A percentile compares a stretch with the other conserved stretches of the same genome.
Evolutionary conservation across 2,329 filamentous ascomycete species (phyloP).

Genomic region (Calcarisporium arbuscula): DNA sequence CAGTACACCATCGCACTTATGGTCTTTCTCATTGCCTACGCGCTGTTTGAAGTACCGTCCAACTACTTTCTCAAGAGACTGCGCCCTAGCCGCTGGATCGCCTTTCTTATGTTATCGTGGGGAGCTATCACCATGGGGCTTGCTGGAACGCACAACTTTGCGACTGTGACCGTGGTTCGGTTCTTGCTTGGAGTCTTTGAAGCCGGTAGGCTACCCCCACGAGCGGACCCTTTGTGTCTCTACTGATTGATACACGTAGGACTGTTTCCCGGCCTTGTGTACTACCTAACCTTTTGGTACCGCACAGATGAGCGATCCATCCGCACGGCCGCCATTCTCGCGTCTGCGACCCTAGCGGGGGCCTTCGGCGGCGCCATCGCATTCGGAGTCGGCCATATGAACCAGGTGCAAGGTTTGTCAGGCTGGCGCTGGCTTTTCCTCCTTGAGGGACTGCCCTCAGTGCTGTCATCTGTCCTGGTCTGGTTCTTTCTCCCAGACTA

Average conservation of each 20-base stretch:
- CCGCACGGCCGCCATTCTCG: slow-evolving; percentile 54
- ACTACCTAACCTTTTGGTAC: slow-evolving; percentile 59
- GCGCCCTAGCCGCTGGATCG: slow-evolving; percentile 26
- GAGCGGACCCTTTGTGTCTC: no score
- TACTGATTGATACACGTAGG: no score
- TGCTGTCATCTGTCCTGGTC: slow-evolving; percentile 23
- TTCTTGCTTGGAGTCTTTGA: slow-evolving; percentile 47
- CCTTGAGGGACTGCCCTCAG: slow-evolving; percentile 32
- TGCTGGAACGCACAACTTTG: slow-evolving; percentile 40
- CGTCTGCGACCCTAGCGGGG: slow-evolving; percentile 49
- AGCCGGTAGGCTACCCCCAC: slow-evolving; percentile 43
- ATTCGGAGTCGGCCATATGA: slow-evolving; percentile 39
- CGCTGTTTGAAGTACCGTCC: slow-evolving; percentile 24
- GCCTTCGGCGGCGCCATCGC: slow-evolving; percentile 57
- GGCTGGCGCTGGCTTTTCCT: slow-evolving; percentile 59
- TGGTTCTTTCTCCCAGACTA: slow-evolving; percentile 26
- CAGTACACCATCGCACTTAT: no score
- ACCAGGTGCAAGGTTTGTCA: slow-evolving; percentile 38
- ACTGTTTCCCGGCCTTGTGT: slow-evolving; percentile 48
- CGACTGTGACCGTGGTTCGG: slow-evolving; percentile 38
- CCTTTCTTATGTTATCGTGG: slow-evolving; percentile 37
- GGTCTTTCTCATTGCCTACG: slow-evolving; percentile 24
- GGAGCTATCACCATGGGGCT: slow-evolving; percentile 43
- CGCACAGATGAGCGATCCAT: slow-evolving; percentile 52
- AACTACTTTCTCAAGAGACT: slow-evolving; percentile 28